Evolutionary conservation across 345 rosid genomes (phyloP), one percentile per base, ranked within the genome.

Genomic region (Salix udensis): DNA sequence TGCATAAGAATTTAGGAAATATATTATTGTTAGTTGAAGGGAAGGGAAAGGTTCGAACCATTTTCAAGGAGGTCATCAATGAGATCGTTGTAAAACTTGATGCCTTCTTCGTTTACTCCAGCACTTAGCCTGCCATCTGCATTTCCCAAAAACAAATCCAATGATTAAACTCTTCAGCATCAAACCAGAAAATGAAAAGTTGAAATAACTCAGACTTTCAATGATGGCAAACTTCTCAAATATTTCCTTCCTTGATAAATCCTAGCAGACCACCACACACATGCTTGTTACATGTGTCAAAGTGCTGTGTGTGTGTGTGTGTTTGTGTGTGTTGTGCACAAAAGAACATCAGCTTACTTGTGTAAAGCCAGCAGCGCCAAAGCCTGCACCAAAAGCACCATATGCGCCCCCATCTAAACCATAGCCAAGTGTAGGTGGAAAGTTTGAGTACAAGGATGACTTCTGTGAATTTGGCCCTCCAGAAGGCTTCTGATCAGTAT

Each of bases 401-500:
- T 76, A 83, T 34, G 70, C 23, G 67, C 68, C 34, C 40, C 74
- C 80, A 34, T 15, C 80, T 71, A 85, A 66, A 53, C 81, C 78
- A 34, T 77, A 81, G 24, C 81, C 81, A 70, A 74, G 68, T 23
- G 50, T 73, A 1, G 11, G 84, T 26, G 28, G 28, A 26, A 26
- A 26, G 28, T 26, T 26, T 26, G 1, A 26, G 28, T 26, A 26
- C 28, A 26, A 26, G 28, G 28, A 26, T 26, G 28, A 55, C 68
- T 81, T 77, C 73, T 77, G 84, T 28, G 72, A 68, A 65, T 58
- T 77, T 16, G 76, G n/a, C n/a, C 84, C 84, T 24, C 75, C 73
- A 44, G 68, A 39, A 52, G 81, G 21, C 77, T 77, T 81, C 64
- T 77, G 78, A 53, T 81, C 84, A 65, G 84, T 78, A 65, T 77